Evolutionary conservation across 352 stramenopile genomes (phyloP).

Genomic region (Blastocystis sp.): DNA sequence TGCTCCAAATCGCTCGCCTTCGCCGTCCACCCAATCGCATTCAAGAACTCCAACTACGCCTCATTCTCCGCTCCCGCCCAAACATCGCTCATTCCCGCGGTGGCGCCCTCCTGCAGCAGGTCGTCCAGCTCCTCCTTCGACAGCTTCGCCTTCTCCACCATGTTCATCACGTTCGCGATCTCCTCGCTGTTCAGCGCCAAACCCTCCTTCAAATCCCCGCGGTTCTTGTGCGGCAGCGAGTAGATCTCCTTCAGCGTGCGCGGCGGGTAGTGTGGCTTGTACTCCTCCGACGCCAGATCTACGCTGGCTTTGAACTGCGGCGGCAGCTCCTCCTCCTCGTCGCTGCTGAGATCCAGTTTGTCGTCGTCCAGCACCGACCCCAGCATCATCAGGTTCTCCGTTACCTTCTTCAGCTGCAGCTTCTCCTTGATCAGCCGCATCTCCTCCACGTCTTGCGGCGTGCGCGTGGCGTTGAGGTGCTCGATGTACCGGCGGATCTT

Average conservation of each 20-base stretch:
- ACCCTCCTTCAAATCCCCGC: slow-evolving; percentile 60
- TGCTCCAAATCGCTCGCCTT: slow-evolving; percentile 15
- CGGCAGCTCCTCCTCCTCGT: slow-evolving; percentile 7
- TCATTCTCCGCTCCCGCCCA: not conserved
- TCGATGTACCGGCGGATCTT: slow-evolving; percentile 23
- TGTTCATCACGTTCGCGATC: slow-evolving; percentile 2
- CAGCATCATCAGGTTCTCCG: slow-evolving; percentile 60
- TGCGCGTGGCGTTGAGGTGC: not conserved
- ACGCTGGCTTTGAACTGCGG: not conserved
- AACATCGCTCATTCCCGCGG: slow-evolving; percentile 30
- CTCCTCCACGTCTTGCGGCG: slow-evolving; percentile 7
- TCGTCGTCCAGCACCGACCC: slow-evolving; percentile 55
- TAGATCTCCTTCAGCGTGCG: slow-evolving; percentile 60
- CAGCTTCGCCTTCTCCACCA: slow-evolving; percentile 11
- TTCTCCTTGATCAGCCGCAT: slow-evolving; percentile 24
- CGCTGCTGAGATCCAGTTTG: not conserved
- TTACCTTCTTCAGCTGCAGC: slow-evolving; percentile 11
- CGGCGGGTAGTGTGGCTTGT: slow-evolving; percentile 37
- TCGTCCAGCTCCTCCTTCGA: slow-evolving; percentile 25
- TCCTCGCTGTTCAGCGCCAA: slow-evolving; percentile 8
- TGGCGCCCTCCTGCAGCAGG: slow-evolving; percentile 35
- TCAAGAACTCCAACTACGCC: slow-evolving; percentile 47
- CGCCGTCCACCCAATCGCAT: slow-evolving; percentile 57
- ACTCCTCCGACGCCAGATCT: slow-evolving; percentile 25
- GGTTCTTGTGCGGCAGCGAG: slow-evolving; percentile 65